Percentiles rank a stretch among this genome's conserved stretches.
Evolutionary conservation across 352 stramenopile genomes (phyloP).

Genomic region (Phytophthora ramorum): DNA sequence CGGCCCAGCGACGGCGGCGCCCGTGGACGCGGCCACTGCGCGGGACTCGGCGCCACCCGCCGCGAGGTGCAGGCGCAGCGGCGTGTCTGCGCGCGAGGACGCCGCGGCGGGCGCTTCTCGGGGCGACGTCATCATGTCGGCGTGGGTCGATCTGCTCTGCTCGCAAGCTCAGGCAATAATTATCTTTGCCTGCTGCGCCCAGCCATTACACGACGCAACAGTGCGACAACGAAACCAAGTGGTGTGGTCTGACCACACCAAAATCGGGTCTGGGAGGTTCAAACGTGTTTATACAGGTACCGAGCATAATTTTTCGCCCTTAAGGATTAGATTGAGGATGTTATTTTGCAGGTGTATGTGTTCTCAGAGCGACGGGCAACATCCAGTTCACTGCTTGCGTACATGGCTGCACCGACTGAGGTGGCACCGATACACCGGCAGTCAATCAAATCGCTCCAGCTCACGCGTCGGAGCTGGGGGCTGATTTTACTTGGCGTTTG

Average conservation of each 20-base stretch:
- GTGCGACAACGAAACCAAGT: slow-evolving; percentile 29
- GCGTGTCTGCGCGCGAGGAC: slow-evolving; percentile 19
- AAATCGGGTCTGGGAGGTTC: background rate
- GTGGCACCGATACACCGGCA: slow-evolving; percentile 21
- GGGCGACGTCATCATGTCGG: slow-evolving; percentile 43
- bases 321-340: slow-evolving; percentile 2
- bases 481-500: slow-evolving; percentile 38
- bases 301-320: background rate
- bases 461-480: slow-evolving; percentile 28
- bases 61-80: slow-evolving; percentile 11
- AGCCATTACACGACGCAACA: slow-evolving; percentile 36
- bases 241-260: slow-evolving; percentile 1
- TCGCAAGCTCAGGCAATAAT: slow-evolving; percentile 40
- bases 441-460: slow-evolving; percentile 45
- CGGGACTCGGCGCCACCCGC: background rate
- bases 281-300: background rate
- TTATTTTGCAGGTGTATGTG: background rate
- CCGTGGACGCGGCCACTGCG: background rate
- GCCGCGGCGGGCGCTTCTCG: slow-evolving; percentile 32
- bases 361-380: background rate
- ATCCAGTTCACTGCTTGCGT: slow-evolving; percentile 33
- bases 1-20: background rate
- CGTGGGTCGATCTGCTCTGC: slow-evolving; percentile 24
- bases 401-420: slow-evolving; percentile 18
- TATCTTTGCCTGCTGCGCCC: slow-evolving; percentile 43